phyloP scores from a whole-genome alignment of 371 early-diverging fungal species.

The Lichtheimia ramosa region DNA sequence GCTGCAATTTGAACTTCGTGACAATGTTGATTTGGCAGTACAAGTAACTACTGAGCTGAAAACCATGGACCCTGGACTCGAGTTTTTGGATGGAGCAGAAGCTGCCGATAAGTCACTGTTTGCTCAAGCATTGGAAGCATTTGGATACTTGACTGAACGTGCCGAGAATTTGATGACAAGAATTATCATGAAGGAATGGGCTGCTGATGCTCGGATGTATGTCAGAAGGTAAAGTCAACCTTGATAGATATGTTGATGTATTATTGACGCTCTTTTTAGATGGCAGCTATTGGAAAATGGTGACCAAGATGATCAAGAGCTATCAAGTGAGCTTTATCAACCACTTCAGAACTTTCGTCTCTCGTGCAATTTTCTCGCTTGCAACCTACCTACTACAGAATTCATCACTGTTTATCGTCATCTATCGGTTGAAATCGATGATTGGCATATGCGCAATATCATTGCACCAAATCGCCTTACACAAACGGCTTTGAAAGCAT shows the following conservation, averaged over 20 bases:
- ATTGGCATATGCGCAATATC: conserved; percentile 61
- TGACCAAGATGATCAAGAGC: conserved; percentile 28
- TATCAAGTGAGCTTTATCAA: conserved; percentile 64
- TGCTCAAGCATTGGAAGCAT: conserved; percentile 23
- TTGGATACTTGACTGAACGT: conserved; percentile 36
- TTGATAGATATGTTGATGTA: not conserved
- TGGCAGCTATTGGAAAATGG: conserved; percentile 26
- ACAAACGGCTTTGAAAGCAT: conserved; percentile 47
- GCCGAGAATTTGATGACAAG: conserved; percentile 55
- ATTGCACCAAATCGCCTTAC: conserved; percentile 63
- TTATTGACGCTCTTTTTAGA: not conserved
- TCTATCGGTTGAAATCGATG: conserved; percentile 57
- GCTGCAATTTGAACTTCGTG: conserved; percentile 47
- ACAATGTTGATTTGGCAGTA: conserved; percentile 10
- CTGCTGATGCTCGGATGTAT: conserved; percentile 55
- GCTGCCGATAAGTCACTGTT: conserved; percentile 17
- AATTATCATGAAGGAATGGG: conserved; percentile 62
- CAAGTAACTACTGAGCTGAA: conserved; percentile 1
- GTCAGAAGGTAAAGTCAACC: conserved; percentile 52
- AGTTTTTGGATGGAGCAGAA: conserved; percentile 6
- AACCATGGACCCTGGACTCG: conserved; percentile 21
- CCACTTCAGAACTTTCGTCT: conserved; percentile 54
- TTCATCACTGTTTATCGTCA: conserved; percentile 47
- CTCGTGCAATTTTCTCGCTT: conserved; percentile 46
- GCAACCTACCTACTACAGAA: conserved; percentile 44